A percentile compares a stretch with the other conserved stretches of the same genome.
Evolutionary conservation across 2,329 filamentous ascomycete species (phyloP).

Genomic region (Stylonectria norvegica): DNA sequence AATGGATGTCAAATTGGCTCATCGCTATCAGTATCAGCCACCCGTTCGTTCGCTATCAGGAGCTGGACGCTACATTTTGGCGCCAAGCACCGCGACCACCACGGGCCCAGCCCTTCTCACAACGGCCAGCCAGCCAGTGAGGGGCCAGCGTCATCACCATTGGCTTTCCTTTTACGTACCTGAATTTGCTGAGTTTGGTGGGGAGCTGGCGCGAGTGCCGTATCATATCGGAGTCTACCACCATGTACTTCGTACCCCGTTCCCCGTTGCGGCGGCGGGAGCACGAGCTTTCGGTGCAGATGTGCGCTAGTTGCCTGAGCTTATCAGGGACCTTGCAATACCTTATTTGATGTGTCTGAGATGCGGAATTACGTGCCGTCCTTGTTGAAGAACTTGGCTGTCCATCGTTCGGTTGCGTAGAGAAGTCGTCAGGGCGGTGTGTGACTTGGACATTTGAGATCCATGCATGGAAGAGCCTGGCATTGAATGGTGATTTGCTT

Average conservation of each 20-base stretch:
- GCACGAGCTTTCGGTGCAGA: too few relatives aligned
- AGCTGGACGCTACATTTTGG: slow-evolving; percentile 5
- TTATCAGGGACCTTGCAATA: slow-evolving; percentile 17
- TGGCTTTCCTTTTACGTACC: slow-evolving; percentile 39
- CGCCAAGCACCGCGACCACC: slow-evolving; percentile 17
- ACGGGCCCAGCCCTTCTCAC: too few relatives aligned
- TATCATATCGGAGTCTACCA: slow-evolving; percentile 2
- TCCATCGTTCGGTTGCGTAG: too few relatives aligned
- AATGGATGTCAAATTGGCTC: too few relatives aligned
- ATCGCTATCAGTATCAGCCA: slow-evolving; percentile 12
- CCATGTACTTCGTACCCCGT: neutral
- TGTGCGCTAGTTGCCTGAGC: slow-evolving; percentile 4
- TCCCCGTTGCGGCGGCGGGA: neutral
- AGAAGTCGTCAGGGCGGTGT: too few relatives aligned
- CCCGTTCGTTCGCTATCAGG: slow-evolving; percentile 2
- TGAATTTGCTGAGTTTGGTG: slow-evolving; percentile 32
- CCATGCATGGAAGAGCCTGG: too few relatives aligned
- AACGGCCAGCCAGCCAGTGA: slow-evolving; percentile 19
- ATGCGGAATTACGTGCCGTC: too few relatives aligned
- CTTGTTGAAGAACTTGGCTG: too few relatives aligned
- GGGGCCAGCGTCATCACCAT: slow-evolving; percentile 13
- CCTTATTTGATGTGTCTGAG: too few relatives aligned
- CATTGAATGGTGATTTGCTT: too few relatives aligned
- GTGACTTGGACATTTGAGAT: too few relatives aligned
- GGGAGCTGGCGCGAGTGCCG: slow-evolving; percentile 2